A percentile compares a stretch with the other conserved stretches of the same genome.
phyloP scores from a whole-genome alignment of 495 filamentous ascomycete species.

The Daldinia loculata region DNA sequence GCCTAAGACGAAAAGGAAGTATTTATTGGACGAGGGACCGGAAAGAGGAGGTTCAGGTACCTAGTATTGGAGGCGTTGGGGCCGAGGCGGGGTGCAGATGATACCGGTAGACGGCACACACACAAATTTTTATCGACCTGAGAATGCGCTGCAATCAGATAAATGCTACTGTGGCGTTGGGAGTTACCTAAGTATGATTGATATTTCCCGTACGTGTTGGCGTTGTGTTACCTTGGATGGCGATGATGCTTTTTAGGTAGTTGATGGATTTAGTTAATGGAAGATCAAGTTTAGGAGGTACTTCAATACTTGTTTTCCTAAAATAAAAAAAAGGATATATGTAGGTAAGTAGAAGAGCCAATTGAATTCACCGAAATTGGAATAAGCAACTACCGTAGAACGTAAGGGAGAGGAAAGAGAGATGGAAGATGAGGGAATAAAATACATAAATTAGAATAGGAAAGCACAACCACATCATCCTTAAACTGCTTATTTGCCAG shows the following conservation, averaged over 20 bases:
- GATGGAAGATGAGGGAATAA: constrained; percentile 28
- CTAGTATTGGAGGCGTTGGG: constrained; percentile 23
- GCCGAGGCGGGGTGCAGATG: constrained; percentile 23
- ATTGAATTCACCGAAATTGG: constrained; percentile 1
- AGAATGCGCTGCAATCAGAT: not conserved
- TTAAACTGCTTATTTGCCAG: not conserved
- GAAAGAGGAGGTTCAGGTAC: not conserved
- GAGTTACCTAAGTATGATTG: too few relatives aligned
- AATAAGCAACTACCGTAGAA: constrained; percentile 5
- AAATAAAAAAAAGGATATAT: not conserved
- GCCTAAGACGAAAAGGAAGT: not conserved
- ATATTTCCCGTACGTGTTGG: not conserved
- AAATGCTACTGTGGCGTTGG: not conserved
- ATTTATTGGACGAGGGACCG: not conserved
- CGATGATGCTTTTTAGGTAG: too few relatives aligned
- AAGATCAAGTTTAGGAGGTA: not conserved
- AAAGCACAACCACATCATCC: constrained; percentile 8
- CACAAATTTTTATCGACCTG: not conserved
- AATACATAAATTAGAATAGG: constrained; percentile 11
- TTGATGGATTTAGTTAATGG: too few relatives aligned
- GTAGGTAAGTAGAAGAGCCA: constrained; percentile 2
- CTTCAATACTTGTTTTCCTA: not conserved
- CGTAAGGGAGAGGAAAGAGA: constrained; percentile 6
- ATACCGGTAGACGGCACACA: not conserved
- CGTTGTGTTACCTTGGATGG: not conserved